Conservation (phyloP, 2,329 filamentous ascomycete species). For the Sclerotiophoma versabilis region DNA sequence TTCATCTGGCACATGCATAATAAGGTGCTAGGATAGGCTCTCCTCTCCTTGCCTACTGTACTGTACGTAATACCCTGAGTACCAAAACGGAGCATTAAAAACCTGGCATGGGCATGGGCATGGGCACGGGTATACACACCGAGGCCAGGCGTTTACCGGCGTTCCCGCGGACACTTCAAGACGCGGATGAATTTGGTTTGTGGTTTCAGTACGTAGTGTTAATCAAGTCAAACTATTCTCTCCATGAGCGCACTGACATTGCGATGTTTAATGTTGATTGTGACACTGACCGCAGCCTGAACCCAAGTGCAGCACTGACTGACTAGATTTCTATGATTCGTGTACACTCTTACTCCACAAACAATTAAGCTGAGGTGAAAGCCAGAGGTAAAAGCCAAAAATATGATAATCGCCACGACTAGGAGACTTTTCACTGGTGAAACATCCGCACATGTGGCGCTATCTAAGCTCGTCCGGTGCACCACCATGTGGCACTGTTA, state of each 20-base stretch:
- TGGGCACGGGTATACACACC: slow-evolving; percentile 1
- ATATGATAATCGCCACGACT: slow-evolving; percentile 4
- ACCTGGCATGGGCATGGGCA: slow-evolving; percentile 1
- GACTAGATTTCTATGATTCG: neutral
- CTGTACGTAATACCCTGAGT: slow-evolving; percentile 26
- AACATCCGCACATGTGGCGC: slow-evolving; percentile 11
- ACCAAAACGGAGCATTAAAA: slow-evolving; percentile 25
- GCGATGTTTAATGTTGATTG: neutral
- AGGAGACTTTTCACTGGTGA: slow-evolving; percentile 12
- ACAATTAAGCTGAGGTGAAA: slow-evolving; percentile 4
- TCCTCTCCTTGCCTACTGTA: neutral
- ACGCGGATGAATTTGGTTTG: slow-evolving; percentile 6
- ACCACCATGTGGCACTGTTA: neutral
- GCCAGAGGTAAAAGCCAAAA: neutral
- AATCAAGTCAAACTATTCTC: slow-evolving; percentile 9
- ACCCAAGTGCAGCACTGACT: neutral
- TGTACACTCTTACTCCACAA: neutral
- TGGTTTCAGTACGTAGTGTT: slow-evolving; percentile 11
- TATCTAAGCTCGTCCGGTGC: neutral
- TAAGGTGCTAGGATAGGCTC: neutral
- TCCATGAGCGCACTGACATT: neutral
- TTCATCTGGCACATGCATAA: slow-evolving; percentile 8
- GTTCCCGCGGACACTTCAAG: slow-evolving; percentile 10
- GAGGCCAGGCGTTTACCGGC: slow-evolving; percentile 12
- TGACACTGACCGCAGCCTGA: neutral